phyloP scores from a whole-genome alignment of 768 basidiomycete species.

The Antrodiella citrinella region DNA sequence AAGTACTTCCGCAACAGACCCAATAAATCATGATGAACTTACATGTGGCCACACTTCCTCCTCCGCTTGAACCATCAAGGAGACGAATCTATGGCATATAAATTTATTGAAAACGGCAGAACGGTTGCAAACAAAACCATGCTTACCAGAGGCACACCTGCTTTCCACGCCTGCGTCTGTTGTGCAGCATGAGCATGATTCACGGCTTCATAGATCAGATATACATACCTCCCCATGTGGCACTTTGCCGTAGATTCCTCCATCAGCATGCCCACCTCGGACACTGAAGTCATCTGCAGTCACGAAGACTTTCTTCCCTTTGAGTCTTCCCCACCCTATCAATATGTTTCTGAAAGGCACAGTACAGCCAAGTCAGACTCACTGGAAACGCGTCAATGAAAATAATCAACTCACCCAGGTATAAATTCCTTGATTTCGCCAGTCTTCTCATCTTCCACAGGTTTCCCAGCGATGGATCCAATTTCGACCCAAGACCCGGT shows the following conservation, averaged over 20 bases:
- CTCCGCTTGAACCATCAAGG: slow-evolving; percentile 14
- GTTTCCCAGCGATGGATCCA: slow-evolving; percentile 13
- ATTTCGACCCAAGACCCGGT: slow-evolving; percentile 8
- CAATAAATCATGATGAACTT: no score
- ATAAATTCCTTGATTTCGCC: slow-evolving; percentile 8
- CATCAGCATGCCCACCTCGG: slow-evolving; percentile 12
- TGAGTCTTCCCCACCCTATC: slow-evolving; percentile 10
- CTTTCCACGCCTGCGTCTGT: background rate
- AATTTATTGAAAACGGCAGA: background rate
- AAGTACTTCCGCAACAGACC: no score
- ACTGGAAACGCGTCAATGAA: background rate
- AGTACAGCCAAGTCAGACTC: no score
- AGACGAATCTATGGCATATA: slow-evolving; percentile 5
- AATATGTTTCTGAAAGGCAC: slow-evolving; percentile 5
- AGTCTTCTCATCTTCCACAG: slow-evolving; percentile 5
- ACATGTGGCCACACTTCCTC: slow-evolving; percentile 12
- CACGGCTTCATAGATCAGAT: background rate
- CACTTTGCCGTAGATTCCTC: slow-evolving; percentile 12
- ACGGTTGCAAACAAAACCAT: background rate
- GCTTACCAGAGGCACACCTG: background rate
- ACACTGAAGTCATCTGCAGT: slow-evolving; percentile 15
- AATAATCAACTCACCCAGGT: slow-evolving; percentile 4
- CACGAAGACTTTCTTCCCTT: slow-evolving; percentile 6
- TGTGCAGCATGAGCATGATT: slow-evolving; percentile 8
- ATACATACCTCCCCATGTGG: slow-evolving; percentile 9